Conservation (phyloP, 179 eudicot species). For the Heliamphora pulchella region DNA sequence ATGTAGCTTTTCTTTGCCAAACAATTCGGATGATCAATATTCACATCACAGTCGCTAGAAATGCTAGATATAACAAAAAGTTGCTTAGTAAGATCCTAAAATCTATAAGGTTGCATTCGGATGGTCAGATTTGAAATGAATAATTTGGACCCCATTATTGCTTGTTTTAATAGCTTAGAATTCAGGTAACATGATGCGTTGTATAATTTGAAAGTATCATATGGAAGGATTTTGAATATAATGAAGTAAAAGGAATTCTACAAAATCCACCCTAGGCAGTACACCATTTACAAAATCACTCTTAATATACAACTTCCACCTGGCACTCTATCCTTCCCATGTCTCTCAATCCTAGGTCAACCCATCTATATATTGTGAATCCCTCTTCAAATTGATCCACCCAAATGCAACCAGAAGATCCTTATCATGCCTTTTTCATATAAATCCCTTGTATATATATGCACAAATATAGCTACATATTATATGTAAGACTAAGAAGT, state of each 20-base stretch:
- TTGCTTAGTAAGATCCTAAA: background rate
- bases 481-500: too few species aligned
- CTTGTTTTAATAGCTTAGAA: background rate
- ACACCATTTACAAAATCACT: background rate
- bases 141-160: background rate
- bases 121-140: background rate
- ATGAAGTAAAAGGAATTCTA: background rate
- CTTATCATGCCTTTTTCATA: background rate
- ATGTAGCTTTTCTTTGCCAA: background rate
- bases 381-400: background rate
- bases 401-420: conserved; percentile 4
- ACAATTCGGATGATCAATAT: background rate
- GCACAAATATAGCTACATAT: too few species aligned
- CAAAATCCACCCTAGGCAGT: background rate
- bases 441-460: background rate
- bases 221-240: background rate
- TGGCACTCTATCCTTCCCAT: conserved; percentile 2
- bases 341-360: background rate
- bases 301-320: background rate
- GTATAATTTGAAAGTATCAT: background rate
- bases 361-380: background rate
- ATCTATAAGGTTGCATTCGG: background rate
- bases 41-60: background rate
- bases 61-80: background rate
- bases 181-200: background rate